Evolutionary conservation across 768 basidiomycete species (phyloP), one percentile per base, ranked within the genome.

Genomic region (Tubosaeta sp.): DNA sequence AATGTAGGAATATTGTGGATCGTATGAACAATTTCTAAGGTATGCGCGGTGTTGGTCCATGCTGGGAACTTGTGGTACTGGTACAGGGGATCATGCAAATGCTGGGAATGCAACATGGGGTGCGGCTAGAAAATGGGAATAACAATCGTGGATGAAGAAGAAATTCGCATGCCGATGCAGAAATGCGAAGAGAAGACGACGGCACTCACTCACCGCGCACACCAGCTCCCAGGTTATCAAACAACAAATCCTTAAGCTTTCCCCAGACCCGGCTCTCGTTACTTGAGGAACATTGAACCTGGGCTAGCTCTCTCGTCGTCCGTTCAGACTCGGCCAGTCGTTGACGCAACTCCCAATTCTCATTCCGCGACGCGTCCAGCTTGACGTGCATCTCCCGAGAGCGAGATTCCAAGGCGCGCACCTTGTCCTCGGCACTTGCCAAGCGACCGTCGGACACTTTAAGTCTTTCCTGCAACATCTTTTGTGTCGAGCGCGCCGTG

Each of bases 231-330:
- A 69, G 40, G 21, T 61, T 63, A 43, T 69, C 63, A 54, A 62
- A 63, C 18, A 67, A 51, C 53, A 67, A 46, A 50, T 63, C 65
- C 45, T 60, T 69, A 52, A 67, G 46, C 49, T 49, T 60, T 40
- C 55, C 63, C 65, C 63, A 67, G 24, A 69, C 52, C 25, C 55
- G 58, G 30, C 25, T 57, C 24, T 67, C 67, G 9, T 39, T 32
- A 51, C 29, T 50, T 12, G 55, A 55, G 12, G 43, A 34, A 22
- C 52, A 57, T 18, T 56, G 60, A 22, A 31, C 34, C 43, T 56
- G 58, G 29, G 31, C 30, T 41, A 61, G 16, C 7, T 61, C 65
- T 50, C 44, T 55, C 35, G 45, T 46, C 46, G 48, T 58, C 49
- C 34, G 52, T 48, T 69, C 65, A n/a, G 56, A 59, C 35, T 58